These are phyloP conservation scores for Breynia disticha DNA, from an alignment of 441 rosid genomes.

Conservation along the genomic window DNA sequence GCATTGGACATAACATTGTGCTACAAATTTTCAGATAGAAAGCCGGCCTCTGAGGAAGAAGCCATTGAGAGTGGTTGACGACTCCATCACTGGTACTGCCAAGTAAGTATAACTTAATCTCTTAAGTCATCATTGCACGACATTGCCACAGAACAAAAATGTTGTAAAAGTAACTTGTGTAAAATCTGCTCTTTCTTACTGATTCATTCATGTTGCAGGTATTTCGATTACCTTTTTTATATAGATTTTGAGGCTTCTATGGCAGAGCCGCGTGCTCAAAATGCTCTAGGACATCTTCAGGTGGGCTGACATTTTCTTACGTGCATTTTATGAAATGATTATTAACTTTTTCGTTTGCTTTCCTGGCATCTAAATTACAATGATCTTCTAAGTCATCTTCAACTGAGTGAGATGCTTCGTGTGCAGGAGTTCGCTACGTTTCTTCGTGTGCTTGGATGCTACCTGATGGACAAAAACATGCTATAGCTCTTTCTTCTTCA, in stretches of 20 bases:
- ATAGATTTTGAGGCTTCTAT: constrained; percentile 90
- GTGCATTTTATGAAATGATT: no score
- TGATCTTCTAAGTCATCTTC: no score
- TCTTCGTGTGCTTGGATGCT: constrained; percentile 80
- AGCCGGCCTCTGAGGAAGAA: neutral
- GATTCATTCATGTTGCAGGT: constrained; percentile 45
- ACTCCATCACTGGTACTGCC: neutral
- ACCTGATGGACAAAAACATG: constrained; percentile 39
- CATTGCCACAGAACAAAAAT: no score
- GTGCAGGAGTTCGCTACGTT: constrained; percentile 73
- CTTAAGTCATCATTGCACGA: no score
- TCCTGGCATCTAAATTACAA: no score
- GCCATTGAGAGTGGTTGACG: neutral
- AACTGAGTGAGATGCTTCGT: no score
- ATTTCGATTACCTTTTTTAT: constrained; percentile 85
- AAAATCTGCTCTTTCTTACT: no score
- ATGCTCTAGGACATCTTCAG: constrained; percentile 75
- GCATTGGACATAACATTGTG: neutral
- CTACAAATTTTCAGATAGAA: neutral
- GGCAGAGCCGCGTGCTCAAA: constrained; percentile 82
- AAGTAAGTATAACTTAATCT: neutral
- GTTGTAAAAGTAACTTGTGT: no score
- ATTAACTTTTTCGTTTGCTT: no score
- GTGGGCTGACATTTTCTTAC: no score
- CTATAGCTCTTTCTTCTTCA: no score